These are phyloP conservation scores for Lentithecium fluviatile DNA, from an alignment of 495 filamentous ascomycete genomes.

Conservation along the genomic window DNA sequence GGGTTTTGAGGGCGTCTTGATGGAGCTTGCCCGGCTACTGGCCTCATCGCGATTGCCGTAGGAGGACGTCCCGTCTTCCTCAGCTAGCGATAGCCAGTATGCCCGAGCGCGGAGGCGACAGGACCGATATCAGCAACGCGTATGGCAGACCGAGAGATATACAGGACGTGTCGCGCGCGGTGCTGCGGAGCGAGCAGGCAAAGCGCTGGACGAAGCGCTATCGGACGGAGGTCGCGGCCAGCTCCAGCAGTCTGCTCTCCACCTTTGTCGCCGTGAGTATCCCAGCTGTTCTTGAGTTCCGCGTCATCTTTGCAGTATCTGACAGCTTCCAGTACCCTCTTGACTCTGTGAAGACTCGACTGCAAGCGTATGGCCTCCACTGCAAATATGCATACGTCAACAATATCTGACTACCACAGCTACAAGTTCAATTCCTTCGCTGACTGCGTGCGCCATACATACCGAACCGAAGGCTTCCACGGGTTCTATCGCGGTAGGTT, in stretches of 20 bases:
- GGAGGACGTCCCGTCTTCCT: constrained; percentile 56
- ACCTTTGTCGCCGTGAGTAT: constrained; percentile 62
- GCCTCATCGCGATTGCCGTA: constrained; percentile 58
- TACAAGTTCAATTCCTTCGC: constrained; percentile 68
- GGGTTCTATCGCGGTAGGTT: constrained; percentile 77
- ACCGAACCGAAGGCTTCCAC: constrained; percentile 65
- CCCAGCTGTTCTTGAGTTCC: not conserved
- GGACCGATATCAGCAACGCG: constrained; percentile 1
- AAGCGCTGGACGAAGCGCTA: constrained; percentile 69
- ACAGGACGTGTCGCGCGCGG: constrained; percentile 18
- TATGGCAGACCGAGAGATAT: constrained; percentile 14
- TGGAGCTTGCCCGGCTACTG: constrained; percentile 60
- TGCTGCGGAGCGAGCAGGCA: constrained; percentile 44
- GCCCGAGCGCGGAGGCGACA: constrained; percentile 48
- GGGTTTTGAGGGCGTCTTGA: constrained; percentile 45
- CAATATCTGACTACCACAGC: constrained; percentile 42
- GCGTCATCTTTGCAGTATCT: constrained; percentile 10
- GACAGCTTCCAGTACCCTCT: constrained; percentile 61
- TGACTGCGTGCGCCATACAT: constrained; percentile 71
- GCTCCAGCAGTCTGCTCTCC: constrained; percentile 68
- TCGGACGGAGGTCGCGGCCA: constrained; percentile 76
- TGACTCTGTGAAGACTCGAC: constrained; percentile 81
- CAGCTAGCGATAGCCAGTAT: constrained; percentile 47
- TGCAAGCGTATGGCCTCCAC: constrained; percentile 60
- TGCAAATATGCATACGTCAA: not conserved